Evolutionary conservation across 345 rosid species (phyloP).

Genomic region (Ailanthus altissimus): DNA sequence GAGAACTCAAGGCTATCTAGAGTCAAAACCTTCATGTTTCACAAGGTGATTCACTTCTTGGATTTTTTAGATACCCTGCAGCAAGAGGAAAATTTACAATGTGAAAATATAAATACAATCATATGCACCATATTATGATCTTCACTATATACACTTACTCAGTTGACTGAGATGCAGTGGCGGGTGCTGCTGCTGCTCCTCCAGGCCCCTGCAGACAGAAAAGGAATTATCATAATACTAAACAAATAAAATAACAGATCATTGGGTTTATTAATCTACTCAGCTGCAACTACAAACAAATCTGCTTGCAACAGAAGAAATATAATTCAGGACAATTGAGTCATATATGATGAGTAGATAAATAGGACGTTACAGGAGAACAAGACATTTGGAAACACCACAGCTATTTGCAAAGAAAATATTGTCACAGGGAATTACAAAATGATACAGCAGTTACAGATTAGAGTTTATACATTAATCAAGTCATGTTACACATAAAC

Average conservation of each 20-base stretch:
- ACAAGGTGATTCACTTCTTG: conserved; percentile 44
- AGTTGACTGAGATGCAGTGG: conserved; percentile 38
- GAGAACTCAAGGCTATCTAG: conserved; percentile 15
- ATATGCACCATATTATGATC: not conserved
- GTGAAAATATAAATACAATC: not conserved
- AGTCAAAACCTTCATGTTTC: conserved; percentile 9
- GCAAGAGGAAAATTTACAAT: not conserved
- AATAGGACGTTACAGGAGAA: not conserved
- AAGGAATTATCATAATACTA: not conserved
- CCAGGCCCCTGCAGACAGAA: conserved; percentile 54
- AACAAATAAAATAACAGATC: not conserved
- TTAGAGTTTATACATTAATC: not conserved
- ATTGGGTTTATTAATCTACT: not conserved
- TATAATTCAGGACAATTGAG: not conserved
- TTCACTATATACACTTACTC: conserved; percentile 30
- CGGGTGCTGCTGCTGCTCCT: conserved; percentile 41
- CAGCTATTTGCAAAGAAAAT: not conserved
- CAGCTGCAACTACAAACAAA: not conserved
- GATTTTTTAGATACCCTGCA: conserved; percentile 56
- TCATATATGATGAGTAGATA: not conserved
- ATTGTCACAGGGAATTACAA: not conserved
- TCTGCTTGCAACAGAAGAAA: not conserved
- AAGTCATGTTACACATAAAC: not conserved
- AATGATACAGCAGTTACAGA: not conserved
- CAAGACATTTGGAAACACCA: not conserved